Base-by-base conservation (phyloP, 306 rosid species). In the Malus sylvestris region DNA sequence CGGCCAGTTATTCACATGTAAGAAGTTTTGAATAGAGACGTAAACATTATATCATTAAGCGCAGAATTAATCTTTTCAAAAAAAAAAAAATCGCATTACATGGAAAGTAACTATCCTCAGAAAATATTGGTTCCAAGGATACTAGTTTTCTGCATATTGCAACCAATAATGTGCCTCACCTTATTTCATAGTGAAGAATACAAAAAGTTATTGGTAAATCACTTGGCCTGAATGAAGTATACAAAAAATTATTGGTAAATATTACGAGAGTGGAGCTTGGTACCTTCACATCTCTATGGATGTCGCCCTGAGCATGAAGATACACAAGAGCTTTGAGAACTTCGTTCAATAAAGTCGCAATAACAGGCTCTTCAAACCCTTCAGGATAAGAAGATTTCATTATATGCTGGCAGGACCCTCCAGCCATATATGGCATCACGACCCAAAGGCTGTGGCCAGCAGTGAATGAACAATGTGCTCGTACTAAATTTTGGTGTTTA, bases 381-480 rank as follows among this genome's bases (percentile, higher is more conserved):
- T 91, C 98, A 5, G 96, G 86, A 78, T 73, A 86, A 10, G 84
- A 15, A 71, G 93, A 88, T 81, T 94, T 94, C 95, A 94, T 94
- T 85, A 94, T 94, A 80, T 92, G 97, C 79, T 92, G 93, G 88
- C 97, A 94, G 75, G 98, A 94, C 33, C 98, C 98, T 63, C 95
- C 98, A 53, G 96, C 88, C 98, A 94, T 94, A 83, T 90, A 94
- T 74, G 98, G 98, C 98, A 94, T 94, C 85, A 94, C 98, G 76
- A 94, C 96, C 97, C 98, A 94, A 80, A 94, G 98, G 88, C 78
- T 83, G 85, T 91, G 95, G 68, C 95, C 97, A 80, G 90, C 19
- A 51, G 98, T 89, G 84, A 94, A 94, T 68, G 98, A 94, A 86
- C 98, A 94, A 90, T 92, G 89, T 23, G 98, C 98, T 72, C 76